Evolutionary conservation across 2,329 filamentous ascomycete species (phyloP), one percentile per base, ranked within the genome.

Genomic region (Phyllosticta ampelicida): DNA sequence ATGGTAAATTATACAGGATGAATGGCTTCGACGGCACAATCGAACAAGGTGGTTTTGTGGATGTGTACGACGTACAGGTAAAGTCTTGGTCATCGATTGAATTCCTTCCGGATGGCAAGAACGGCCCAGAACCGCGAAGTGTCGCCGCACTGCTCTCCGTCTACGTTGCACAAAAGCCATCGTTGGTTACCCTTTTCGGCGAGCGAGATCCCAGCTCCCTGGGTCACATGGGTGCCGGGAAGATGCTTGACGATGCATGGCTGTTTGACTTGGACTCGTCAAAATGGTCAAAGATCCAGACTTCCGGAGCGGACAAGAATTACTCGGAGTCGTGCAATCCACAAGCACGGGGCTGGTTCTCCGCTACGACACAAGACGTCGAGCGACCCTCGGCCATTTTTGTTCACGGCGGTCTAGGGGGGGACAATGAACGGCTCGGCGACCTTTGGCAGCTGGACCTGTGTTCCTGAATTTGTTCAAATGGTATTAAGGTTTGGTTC

Each of bases 21-120:
- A 88, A 89, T 61, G 90, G 90, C 0, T 92, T 86, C 64, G 87
- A 92, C 68, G 89, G 87, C 0, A 75, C 78, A 51, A 74, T 67
- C 0, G 86, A 91, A 65, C 76, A 88, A 53, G 89, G 89, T 16
- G 89, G 87, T 0, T 78, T 79, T 60, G 67, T 95, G 11, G 89
- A 95, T 66, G 79, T 86, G 2, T 83, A 74, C 60, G 68, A 76
- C 21, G 63, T 70, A 0, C 62, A 61, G 5, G 62, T 56, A 0
- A 70, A 76, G 48, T 57, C 60, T 0, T 83, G 80, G 79, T 64
- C 63, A 6, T 70, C 69, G 9, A 63, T 67, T 16, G 60, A 59
- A 1, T 77, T 72, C 62, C 23, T 63, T 0, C 65, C 78, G 0
- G 75, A 81, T 65, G 77, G 77, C 0, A 63, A 68, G 6, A 58